Evolutionary conservation across 2,329 filamentous ascomycete species (phyloP), one percentile per base, ranked within the genome.

Genomic region (Colletotrichum caudatum): DNA sequence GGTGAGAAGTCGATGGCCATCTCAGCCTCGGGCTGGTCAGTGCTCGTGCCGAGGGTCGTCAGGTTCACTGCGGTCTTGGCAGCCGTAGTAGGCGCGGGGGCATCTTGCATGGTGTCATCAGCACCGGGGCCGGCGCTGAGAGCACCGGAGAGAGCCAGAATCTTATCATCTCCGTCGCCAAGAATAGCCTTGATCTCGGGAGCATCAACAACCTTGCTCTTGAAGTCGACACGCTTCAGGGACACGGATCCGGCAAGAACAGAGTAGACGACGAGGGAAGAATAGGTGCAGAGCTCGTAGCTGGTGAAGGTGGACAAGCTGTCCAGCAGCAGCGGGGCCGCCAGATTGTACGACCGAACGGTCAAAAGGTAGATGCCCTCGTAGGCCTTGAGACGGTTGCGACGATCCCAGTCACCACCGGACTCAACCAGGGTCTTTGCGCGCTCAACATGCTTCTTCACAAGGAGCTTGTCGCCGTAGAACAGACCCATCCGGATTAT

Each of bases 331-430:
- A 98, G 89, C 51, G 96, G 95, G 2, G 96, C 96, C 51, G 94
- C 95, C 71, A 94, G 86, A 81, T 91, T 93, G 87, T 98, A 94
- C 73, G 94, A 95, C 76, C 96, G 94, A 75, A 96, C 90, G 33
- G 95, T 98, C 76, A 99, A 91, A 69, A 97, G 89, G 80, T 98
- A 93, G 67, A 99, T 88, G 74, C 96, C 96, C 81, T 97, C 94
- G 88, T 99, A 99, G 76, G 96, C 96, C 91, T 99, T 99, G 79
- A 99, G 90, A 73, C 96, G 92, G 86, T 99, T 99, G 81, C 96
- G 92, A 75, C 96, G 93, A 82, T 99, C 96, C 96, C 96, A 99
- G 83, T 99, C 96, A 81, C 96, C 96, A 76, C 96, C 96, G 75
- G 93, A 93, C 80, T 99, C 96, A 44, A 99, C 95, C 62, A 99